Evolutionary conservation across 148 eudicot genomes (phyloP).

Genomic region (Polygonum maritimum): DNA sequence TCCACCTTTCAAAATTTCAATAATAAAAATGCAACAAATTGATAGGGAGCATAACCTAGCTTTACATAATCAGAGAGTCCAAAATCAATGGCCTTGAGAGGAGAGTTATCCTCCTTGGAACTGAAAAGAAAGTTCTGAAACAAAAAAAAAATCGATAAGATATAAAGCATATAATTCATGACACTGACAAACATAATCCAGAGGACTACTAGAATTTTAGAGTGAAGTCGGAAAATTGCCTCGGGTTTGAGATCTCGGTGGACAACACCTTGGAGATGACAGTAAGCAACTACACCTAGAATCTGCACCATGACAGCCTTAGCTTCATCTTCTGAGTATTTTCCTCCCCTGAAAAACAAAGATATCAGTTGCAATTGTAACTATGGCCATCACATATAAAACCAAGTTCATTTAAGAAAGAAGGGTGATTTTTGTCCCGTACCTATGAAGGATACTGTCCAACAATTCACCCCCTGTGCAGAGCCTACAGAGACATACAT

Average conservation of each 20-base stretch:
- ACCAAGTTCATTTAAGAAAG: neutral
- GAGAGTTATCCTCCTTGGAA: conserved; percentile 69
- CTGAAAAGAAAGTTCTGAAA: conserved; percentile 83
- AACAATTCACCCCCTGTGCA: conserved; percentile 92
- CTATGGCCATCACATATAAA: neutral
- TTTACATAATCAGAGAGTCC: conserved; percentile 97
- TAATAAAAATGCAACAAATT: neutral
- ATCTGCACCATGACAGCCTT: conserved; percentile 83
- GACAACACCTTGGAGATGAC: conserved; percentile 98
- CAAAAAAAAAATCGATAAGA: conserved; percentile 8
- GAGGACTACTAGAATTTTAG: neutral
- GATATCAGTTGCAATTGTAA: neutral
- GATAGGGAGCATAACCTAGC: conserved; percentile 51
- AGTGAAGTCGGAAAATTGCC: conserved; percentile 25
- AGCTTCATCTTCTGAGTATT: conserved; percentile 91
- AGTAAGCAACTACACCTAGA: conserved; percentile 71
- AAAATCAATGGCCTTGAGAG: conserved; percentile 90
- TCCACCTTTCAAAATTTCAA: neutral
- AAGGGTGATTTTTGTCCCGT: conserved; percentile 5
- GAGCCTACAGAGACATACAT: conserved; percentile 34
- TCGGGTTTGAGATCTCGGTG: conserved; percentile 97
- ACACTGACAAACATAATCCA: neutral
- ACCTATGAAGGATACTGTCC: conserved; percentile 84
- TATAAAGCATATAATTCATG: neutral
- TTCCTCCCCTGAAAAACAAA: conserved; percentile 65